Evolutionary conservation across 805 yeast genomes (phyloP).

Genomic region (Yarrowia deformans): DNA sequence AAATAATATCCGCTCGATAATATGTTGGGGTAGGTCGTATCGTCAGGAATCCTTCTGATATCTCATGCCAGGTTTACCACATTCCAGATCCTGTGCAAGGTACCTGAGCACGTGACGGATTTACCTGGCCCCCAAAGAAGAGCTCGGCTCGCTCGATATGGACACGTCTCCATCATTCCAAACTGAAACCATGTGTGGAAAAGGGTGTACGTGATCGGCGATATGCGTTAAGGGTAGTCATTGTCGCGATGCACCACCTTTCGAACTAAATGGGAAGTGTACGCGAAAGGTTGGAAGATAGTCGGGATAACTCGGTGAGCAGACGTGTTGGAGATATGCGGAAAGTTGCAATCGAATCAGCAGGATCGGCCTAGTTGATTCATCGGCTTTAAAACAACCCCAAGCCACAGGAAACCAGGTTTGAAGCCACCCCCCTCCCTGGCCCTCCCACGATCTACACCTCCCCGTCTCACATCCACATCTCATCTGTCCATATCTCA

Average conservation of each 20-base stretch:
- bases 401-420: too few species aligned
- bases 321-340: not conserved
- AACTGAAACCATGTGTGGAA: constrained; percentile 35
- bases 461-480: constrained; percentile 2
- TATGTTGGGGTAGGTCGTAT: too few species aligned
- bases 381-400: too few species aligned
- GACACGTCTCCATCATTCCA: constrained; percentile 36
- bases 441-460: not conserved
- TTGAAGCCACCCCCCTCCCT: not conserved
- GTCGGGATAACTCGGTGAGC: too few species aligned
- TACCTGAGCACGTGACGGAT: too few species aligned
- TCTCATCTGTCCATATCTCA: constrained; percentile 30
- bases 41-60: too few species aligned
- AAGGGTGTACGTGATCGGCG: constrained; percentile 30
- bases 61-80: too few species aligned
- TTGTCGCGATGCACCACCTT: constrained; percentile 22
- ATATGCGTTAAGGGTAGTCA: not conserved
- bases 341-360: not conserved
- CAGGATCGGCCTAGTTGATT: not conserved
- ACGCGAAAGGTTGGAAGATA: not conserved
- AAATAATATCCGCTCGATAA: constrained; percentile 6
- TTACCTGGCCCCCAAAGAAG: not conserved
- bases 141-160: constrained; percentile 2
- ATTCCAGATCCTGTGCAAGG: too few species aligned
- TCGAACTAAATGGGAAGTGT: constrained; percentile 10